Evolutionary conservation across 108 stramenopile species (phyloP).

Genomic region (Cyclotella atomus): DNA sequence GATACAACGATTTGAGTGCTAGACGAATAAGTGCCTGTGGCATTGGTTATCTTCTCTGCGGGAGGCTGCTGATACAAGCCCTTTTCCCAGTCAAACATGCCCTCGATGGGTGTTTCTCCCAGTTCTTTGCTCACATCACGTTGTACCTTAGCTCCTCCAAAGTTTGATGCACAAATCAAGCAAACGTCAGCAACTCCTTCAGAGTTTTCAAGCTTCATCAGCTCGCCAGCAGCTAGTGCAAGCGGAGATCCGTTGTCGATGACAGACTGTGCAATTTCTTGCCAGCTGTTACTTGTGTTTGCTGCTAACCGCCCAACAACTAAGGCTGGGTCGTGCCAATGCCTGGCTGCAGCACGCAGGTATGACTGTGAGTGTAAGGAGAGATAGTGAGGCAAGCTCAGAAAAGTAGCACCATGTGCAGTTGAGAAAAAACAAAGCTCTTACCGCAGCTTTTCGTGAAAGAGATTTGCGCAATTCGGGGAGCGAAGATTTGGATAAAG

Average conservation of each 20-base stretch:
- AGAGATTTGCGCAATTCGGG: conserved; percentile 46
- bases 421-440: neutral
- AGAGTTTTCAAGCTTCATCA: conserved; percentile 69
- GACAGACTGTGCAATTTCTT: conserved; percentile 57
- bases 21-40: conserved; percentile 18
- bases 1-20: conserved; percentile 49
- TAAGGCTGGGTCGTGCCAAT: conserved; percentile 76
- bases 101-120: conserved; percentile 29
- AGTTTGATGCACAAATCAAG: conserved; percentile 79
- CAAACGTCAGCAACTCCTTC: conserved; percentile 80
- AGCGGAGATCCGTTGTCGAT: conserved; percentile 74
- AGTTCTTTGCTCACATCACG: conserved; percentile 40
- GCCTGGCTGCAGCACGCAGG: conserved; percentile 70
- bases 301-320: conserved; percentile 70
- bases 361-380: conserved; percentile 3
- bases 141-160: conserved; percentile 49
- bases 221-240: conserved; percentile 68
- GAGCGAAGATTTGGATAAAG: conserved; percentile 43
- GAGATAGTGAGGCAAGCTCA: neutral
- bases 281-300: conserved; percentile 32
- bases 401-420: too few relatives aligned
- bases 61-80: conserved; percentile 72
- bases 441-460: conserved; percentile 56
- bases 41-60: conserved; percentile 2
- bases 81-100: conserved; percentile 71